Percentiles rank a stretch among this genome's conserved stretches.
Conservation (phyloP, 108 stramenopile species). For the Discostella stelligeroides region DNA sequence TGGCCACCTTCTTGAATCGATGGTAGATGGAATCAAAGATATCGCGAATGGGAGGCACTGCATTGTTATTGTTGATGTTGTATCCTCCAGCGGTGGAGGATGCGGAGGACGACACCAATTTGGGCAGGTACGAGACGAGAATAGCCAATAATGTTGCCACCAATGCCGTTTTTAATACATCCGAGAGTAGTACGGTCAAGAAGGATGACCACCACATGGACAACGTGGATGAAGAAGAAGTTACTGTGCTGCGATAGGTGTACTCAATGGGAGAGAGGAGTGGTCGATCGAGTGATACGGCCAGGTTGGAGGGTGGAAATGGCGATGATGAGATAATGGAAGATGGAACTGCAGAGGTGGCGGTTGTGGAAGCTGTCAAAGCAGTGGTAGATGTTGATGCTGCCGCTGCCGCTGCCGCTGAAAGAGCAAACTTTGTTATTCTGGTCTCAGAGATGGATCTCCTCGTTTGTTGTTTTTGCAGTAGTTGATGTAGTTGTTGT, state of each 20-base stretch:
- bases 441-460: too few relatives aligned
- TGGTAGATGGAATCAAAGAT: too few relatives aligned
- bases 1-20: too few relatives aligned
- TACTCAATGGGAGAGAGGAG: slow-evolving; percentile 42
- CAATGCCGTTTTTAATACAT: slow-evolving; percentile 52
- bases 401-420: too few relatives aligned
- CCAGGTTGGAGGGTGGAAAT: slow-evolving; percentile 39
- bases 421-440: too few relatives aligned
- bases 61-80: too few relatives aligned
- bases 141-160: slow-evolving; percentile 50
- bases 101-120: slow-evolving; percentile 13
- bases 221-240: not conserved
- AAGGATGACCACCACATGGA: slow-evolving; percentile 33
- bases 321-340: not conserved
- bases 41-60: too few relatives aligned
- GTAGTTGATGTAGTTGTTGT: too few relatives aligned
- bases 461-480: too few relatives aligned
- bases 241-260: slow-evolving; percentile 11
- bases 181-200: slow-evolving; percentile 44
- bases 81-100: not conserved
- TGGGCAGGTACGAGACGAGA: slow-evolving; percentile 31
- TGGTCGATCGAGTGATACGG: slow-evolving; percentile 47
- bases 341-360: too few relatives aligned
- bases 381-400: too few relatives aligned
- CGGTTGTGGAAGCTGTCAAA: too few relatives aligned